Base-by-base conservation (phyloP, 176 grass and related monocot species). In the Stipa capillata region DNA sequence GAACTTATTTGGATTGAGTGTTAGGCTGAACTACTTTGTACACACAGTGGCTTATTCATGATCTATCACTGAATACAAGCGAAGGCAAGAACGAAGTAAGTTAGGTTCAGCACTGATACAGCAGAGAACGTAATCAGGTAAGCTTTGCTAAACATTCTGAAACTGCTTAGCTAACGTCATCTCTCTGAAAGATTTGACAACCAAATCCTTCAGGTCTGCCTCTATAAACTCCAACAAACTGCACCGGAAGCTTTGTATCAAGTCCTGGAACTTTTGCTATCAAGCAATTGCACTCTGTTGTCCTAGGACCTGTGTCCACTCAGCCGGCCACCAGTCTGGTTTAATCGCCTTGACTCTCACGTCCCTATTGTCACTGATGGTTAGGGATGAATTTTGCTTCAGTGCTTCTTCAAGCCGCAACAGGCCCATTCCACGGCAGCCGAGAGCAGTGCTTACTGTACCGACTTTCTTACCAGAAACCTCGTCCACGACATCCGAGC, bases 271-370 rank as follows among this genome's bases (percentile, higher is more conserved):
- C 16, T 24, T 73, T 8, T 18, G 35, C 4, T 40, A 21, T 81
- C 72, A 89, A 37, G 86, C 76, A 16, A 44, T 83, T 13, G 45
- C 89, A 27, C 68, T 89, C 80, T 85, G 81, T 37, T 92, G 84
- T 25, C 83, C 57, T 59, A 84, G 18, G 32, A 71, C 14, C 29
- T 86, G 69, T 55, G 86, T 87, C 95, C 95, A 98, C 83, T 98
- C 95, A 72, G 58, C 39, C 4, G 90, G 95, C 95, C 95, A 98
- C 95, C 95, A 98, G 32, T 93, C 78, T 23, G 95, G 95, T 24
- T 55, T 98, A 13, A 90, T 73, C 49, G 85, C 85, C 70, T 80
- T 65, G 10, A 98, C 82, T 52, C 73, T 85, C 34, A 94, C 64
- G 27, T 91, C 84, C 16, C 7, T 76, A 9, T 76, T 65, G 33